Evolutionary conservation across 2,329 filamentous ascomycete genomes (phyloP), one percentile per base, ranked within the genome.

Genomic region (Epichloe typhina): DNA sequence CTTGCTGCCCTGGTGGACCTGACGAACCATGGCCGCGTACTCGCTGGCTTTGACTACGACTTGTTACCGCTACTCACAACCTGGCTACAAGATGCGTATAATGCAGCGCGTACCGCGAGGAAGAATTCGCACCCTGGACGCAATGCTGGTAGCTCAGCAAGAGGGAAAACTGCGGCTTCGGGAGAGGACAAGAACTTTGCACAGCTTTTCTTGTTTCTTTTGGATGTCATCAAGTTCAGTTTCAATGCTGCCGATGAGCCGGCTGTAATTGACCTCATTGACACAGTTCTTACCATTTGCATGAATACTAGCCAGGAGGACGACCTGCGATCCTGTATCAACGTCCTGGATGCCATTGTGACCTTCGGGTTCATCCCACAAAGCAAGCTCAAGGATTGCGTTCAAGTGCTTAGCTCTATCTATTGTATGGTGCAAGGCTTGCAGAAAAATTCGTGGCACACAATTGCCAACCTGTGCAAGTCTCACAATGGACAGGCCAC

Each of bases 201-300:
- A 2, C 74, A 77, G 46, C 66, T 88, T 2, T 88, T 88, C 59
- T 66, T 70, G 12, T 85, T 82, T 56, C 72, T 84, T 50, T 74
- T 76, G 52, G 80, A 86, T 54, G 73, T 87, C 50, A 80, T 86
- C 68, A 88, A 86, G 61, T 89, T 86, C 70, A 87, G 83, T 62
- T 84, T 82, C 63, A 84, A 82, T 56, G 74, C 80, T 35, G 80
- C 84, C 23, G 75, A 76, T 55, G 82, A 86, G 55, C 66, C 73
- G 35, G 77, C 83, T 44, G 72, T 85, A 19, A 74, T 74, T 48
- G 70, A 71, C 3, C 66, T 89, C 49, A 77, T 90, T 51, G 73
- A 79, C 51, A 74, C 74, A 12, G 67, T 86, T 8, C 71, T 88
- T 44, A 66, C 72, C 49, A 85, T 89, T 44, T 88, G 84, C 65